A percentile compares a stretch with the other conserved stretches of the same genome.
Conservation (phyloP, 1,284 basidiomycete species). For the Caloboletus inedulis region DNA sequence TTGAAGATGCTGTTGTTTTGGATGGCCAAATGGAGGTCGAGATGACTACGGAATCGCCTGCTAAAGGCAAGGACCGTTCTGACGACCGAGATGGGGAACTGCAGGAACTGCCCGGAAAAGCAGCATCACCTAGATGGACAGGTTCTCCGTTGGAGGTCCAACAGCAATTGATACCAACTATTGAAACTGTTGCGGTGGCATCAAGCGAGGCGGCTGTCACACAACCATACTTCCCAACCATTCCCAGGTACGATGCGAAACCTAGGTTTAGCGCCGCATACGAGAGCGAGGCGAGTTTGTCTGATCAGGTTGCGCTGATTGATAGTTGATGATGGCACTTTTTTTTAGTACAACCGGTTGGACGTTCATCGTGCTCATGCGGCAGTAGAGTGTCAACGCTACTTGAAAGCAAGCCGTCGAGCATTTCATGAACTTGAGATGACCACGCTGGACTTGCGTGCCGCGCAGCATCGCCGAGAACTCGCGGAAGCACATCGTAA, state of each 20-base stretch:
- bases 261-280: slow-evolving; percentile 26
- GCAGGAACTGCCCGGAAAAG: slow-evolving; percentile 10
- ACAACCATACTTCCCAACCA: slow-evolving; percentile 28
- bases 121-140: slow-evolving; percentile 4
- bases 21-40: slow-evolving; percentile 11
- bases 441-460: slow-evolving; percentile 53
- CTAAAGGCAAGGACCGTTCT: slow-evolving; percentile 18
- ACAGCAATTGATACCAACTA: slow-evolving; percentile 1
- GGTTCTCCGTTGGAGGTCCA: slow-evolving; percentile 10
- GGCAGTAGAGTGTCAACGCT: slow-evolving; percentile 40
- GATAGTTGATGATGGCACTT: slow-evolving; percentile 4
- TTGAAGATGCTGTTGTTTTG: slow-evolving; percentile 1
- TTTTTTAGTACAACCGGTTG: slow-evolving; percentile 26
- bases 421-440: slow-evolving; percentile 61
- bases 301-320: background rate
- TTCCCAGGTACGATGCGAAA: slow-evolving; percentile 27
- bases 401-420: slow-evolving; percentile 44
- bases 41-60: slow-evolving; percentile 1
- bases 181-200: slow-evolving; percentile 14
- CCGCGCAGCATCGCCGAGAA: slow-evolving; percentile 53
- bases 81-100: slow-evolving; percentile 15
- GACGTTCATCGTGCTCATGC: slow-evolving; percentile 40
- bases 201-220: slow-evolving; percentile 23
- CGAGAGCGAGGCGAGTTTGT: slow-evolving; percentile 26
- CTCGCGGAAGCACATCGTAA: slow-evolving; percentile 57